Conservation (phyloP, 768 basidiomycete genomes). For the Strobilomyces confusus region DNA sequence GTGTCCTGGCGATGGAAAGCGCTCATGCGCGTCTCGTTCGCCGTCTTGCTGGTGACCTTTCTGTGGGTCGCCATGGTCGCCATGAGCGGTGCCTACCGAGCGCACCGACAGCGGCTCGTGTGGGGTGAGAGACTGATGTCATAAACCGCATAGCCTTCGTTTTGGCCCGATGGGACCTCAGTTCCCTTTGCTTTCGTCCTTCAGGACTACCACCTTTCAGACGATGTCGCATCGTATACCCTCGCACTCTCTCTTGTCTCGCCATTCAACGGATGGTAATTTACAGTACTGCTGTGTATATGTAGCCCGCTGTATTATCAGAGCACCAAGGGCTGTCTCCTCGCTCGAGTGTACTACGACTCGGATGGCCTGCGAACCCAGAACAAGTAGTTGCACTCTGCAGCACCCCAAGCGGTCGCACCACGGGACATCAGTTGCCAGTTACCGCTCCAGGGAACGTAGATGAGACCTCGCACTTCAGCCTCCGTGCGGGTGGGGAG, state of each 20-base stretch:
- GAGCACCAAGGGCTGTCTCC: not conserved
- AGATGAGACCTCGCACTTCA: slow-evolving; percentile 76
- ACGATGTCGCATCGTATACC: not conserved
- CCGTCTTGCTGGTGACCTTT: slow-evolving; percentile 53
- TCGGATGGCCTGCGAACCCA: slow-evolving; percentile 72
- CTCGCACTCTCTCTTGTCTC: not conserved
- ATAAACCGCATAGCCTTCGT: slow-evolving; percentile 30
- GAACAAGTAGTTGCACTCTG: slow-evolving; percentile 76
- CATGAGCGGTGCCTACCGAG: slow-evolving; percentile 63
- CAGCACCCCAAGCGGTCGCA: slow-evolving; percentile 42
- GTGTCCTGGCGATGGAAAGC: slow-evolving; percentile 70
- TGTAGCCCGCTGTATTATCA: slow-evolving; percentile 19
- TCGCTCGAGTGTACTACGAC: not conserved
- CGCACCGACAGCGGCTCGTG: slow-evolving; percentile 69
- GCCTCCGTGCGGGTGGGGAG: slow-evolving; percentile 62
- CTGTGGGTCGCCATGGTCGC: slow-evolving; percentile 59
- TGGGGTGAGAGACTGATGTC: slow-evolving; percentile 81
- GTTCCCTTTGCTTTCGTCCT: not conserved
- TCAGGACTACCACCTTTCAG: not conserved
- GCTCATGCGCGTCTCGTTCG: slow-evolving; percentile 57
- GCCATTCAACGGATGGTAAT: not conserved
- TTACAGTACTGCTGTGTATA: slow-evolving; percentile 4
- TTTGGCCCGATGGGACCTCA: not conserved
- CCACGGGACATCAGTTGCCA: slow-evolving; percentile 69
- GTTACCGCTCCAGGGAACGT: slow-evolving; percentile 62